Conservation (phyloP, 441 rosid genomes). For the Adansonia grandidieri region DNA sequence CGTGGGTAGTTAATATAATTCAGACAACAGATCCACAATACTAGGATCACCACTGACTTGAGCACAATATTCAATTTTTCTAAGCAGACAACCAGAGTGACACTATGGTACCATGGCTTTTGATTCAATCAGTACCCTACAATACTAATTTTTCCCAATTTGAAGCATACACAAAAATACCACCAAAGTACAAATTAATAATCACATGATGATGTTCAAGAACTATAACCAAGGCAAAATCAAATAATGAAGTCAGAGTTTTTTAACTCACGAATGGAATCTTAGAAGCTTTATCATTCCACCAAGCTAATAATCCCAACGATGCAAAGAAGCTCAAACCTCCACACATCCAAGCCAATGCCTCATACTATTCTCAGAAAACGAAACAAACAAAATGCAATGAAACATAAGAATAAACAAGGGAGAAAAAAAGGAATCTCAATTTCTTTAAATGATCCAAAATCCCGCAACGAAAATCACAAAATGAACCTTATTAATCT, state of each 20-base stretch:
- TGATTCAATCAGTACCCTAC: not conserved
- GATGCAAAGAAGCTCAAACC: slow-evolving; percentile 81
- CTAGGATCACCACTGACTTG: not conserved
- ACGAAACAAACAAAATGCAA: not conserved
- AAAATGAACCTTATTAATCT: no score
- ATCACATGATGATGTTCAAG: not conserved
- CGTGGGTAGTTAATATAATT: not conserved
- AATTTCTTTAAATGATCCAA: not conserved
- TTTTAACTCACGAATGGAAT: slow-evolving; percentile 74
- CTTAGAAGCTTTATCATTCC: slow-evolving; percentile 90
- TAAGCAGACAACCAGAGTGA: slow-evolving; percentile 7
- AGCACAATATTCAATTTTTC: not conserved
- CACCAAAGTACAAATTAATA: not conserved
- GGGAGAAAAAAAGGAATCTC: not conserved
- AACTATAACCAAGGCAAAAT: not conserved
- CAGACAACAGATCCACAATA: no score
- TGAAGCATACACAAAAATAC: not conserved
- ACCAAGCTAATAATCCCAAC: slow-evolving; percentile 68
- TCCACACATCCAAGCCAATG: slow-evolving; percentile 95
- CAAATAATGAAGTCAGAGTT: not conserved
- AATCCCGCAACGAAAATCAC: not conserved
- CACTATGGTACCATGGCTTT: not conserved
- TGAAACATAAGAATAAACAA: not conserved
- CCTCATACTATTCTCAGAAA: slow-evolving; percentile 66
- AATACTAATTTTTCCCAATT: not conserved